Percentiles rank a stretch among this genome's conserved stretches.
Conservation (phyloP, 352 stramenopile species). For the Pythium plurisporium region DNA sequence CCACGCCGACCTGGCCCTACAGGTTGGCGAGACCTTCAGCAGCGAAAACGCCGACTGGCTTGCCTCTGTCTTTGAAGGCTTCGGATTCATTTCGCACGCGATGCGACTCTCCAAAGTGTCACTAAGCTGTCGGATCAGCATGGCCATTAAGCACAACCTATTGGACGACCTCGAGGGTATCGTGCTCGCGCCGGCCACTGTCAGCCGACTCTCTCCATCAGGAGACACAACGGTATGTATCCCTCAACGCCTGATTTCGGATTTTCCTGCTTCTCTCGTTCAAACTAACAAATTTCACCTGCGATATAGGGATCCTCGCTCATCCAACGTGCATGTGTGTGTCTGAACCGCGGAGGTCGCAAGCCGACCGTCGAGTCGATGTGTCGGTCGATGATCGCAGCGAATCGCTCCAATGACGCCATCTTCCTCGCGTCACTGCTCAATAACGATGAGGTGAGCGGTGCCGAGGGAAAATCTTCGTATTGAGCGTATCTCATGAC, state of each 20-base stretch:
- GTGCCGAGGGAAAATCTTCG: no score
- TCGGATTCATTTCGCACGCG: constrained; percentile 40
- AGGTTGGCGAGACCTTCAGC: constrained; percentile 38
- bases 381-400: constrained; percentile 16
- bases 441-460: constrained; percentile 35
- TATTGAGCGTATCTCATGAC: no score
- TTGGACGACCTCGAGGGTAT: constrained; percentile 35
- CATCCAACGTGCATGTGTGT: constrained; percentile 50
- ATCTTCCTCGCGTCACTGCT: constrained; percentile 51
- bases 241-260: background rate
- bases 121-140: constrained; percentile 42
- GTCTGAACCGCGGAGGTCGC: constrained; percentile 33
- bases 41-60: constrained; percentile 47
- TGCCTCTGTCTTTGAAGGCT: constrained; percentile 59
- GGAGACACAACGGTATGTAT: constrained; percentile 38
- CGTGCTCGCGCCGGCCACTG: constrained; percentile 11
- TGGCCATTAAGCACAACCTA: constrained; percentile 64
- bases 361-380: constrained; percentile 22
- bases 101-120: constrained; percentile 40
- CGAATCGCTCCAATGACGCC: constrained; percentile 33
- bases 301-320: constrained; percentile 43
- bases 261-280: no score
- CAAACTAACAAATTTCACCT: no score
- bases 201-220: constrained; percentile 25
- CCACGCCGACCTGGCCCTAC: constrained; percentile 32